Evolutionary conservation across 495 filamentous ascomycete species (phyloP), one percentile per base, ranked within the genome.

Genomic region (Xylaria venustula): DNA sequence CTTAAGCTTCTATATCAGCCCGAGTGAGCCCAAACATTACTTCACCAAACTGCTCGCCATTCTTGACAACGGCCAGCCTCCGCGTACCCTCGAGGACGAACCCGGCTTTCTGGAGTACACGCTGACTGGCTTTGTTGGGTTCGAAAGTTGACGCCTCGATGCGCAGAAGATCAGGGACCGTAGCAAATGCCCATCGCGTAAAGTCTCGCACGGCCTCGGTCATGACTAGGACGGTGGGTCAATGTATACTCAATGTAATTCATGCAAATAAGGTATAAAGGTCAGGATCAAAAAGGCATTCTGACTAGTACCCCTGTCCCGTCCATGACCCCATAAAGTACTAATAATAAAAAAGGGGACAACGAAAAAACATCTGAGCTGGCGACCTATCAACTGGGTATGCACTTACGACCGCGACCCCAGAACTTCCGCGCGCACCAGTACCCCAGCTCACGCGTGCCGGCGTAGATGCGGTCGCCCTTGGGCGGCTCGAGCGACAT

Each of bases 391-490:
- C n/a, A n/a, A n/a, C n/a, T 17, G 22, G 17, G 48, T 17, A 7
- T 4, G 5, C 19, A 60, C 57, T 52, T 60, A 60, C 57, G 28
- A 0, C 79, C 75, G 15, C 61, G 66, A 0, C 79, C 77, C 77
- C 76, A 77, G 44, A 62, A 60, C 2, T 64, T 53, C 59, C 59
- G 66, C n/a, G 59, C 69, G 8, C 73, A 28, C 67, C 70, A 78
- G 65, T 78, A 80, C 7, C 76, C 77, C 6, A 80, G 6, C 65
- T 77, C 71, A 45, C 69, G 63, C 20, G 65, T 73, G 17, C 67
- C 61, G 20, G 64, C 62, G 57, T 59, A 66, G 44, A 79, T 68
- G 58, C 73, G 32, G 22, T 75, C 74, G 26, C 60, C 50, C 1
- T 19, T 19, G 0, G 44, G 34, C n/a, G 64, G 52, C 15, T 41